Base-by-base conservation (phyloP, 2,329 filamentous ascomycete genomes). In the Fusarium keratoplasticum region DNA sequence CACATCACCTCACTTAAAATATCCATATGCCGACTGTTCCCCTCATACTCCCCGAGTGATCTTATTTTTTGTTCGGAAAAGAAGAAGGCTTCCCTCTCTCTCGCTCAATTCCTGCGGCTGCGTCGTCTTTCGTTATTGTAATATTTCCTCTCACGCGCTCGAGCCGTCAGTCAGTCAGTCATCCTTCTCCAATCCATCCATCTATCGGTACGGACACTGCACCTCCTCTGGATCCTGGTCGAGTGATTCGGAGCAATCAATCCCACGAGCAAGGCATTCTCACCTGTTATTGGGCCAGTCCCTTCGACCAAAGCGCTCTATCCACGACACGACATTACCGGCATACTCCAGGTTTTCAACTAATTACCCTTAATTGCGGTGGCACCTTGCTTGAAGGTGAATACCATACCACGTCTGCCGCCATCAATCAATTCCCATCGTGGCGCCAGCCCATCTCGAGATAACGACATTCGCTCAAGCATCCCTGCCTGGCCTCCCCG, bases 71-170 rank as follows among this genome's bases (percentile, higher is more conserved):
- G 42, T 59, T 54, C 40, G 50, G 60, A 42, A 64, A 74, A 63
- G 55, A 47, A 42, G 35, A 58, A 58, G 54, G 35, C 31, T 29
- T 58, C 54, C 40, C 40, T 58, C 54, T 58, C 66, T 70, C 44
- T 31, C 61, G 50, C 68, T 73, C 68, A 55, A 42, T 62, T 69
- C 64, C 57, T 61, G 36, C 52, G 44, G 61, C 55, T 59, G 67
- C 40, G 47, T 70, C 57, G 72, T 75, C 72, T 67, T 67, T 75
- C 72, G 72, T 72, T 73, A 54, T 67, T 72, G 47, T 64, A 64
- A 58, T 58, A 64, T 58, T 44, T 58, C 36, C 52, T 64, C 61
- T 54, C 61, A 58, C 50, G 59, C 42, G 65, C 44, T 58, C 44
- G 66, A 61, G 40, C 47, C 54, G 54, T 69, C 47, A 50, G 25